Evolutionary conservation across 225 moss, liverwort and hornwort species (phyloP).

Genomic region (Rhytidiadelphus loreus): DNA sequence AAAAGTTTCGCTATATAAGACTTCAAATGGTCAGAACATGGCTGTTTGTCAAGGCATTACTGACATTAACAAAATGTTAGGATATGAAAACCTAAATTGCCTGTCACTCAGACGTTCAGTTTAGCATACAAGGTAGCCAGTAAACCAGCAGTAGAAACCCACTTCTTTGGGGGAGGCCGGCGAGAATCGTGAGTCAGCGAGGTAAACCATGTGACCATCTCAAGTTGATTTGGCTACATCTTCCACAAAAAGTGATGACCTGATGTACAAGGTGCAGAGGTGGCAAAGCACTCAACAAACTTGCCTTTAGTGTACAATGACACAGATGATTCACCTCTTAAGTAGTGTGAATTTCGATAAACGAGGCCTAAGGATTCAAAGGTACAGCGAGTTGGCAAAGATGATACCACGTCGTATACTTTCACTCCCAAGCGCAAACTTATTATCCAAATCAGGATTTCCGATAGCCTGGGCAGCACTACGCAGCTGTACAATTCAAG

Average conservation of each 20-base stretch:
- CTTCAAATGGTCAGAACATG: not conserved
- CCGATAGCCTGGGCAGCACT: conserved; percentile 78
- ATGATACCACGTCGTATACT: conserved; percentile 94
- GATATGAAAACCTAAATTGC: not conserved
- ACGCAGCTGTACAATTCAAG: conserved; percentile 43
- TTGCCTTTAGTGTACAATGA: conserved; percentile 15
- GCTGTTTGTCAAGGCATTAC: not conserved
- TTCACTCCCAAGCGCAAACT: conserved; percentile 81
- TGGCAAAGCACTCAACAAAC: conserved; percentile 23
- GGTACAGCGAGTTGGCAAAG: conserved; percentile 90
- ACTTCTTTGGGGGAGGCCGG: not conserved
- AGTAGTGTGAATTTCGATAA: not conserved
- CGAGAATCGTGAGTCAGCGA: not conserved
- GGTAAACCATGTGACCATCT: not conserved
- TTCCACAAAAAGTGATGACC: conserved; percentile 18
- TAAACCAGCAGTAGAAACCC: not conserved
- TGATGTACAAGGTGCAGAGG: conserved; percentile 35
- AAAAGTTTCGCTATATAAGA: not conserved
- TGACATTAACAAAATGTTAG: not conserved
- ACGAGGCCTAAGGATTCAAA: conserved; percentile 21
- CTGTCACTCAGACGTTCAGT: not conserved
- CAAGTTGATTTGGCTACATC: not conserved
- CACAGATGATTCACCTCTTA: not conserved
- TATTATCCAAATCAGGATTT: conserved; percentile 78
- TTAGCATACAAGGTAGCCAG: not conserved